Percentiles rank a stretch among this genome's conserved stretches.
Evolutionary conservation across 371 early-diverging fungal species (phyloP).

Genomic region (Phascolomyces articulosus): DNA sequence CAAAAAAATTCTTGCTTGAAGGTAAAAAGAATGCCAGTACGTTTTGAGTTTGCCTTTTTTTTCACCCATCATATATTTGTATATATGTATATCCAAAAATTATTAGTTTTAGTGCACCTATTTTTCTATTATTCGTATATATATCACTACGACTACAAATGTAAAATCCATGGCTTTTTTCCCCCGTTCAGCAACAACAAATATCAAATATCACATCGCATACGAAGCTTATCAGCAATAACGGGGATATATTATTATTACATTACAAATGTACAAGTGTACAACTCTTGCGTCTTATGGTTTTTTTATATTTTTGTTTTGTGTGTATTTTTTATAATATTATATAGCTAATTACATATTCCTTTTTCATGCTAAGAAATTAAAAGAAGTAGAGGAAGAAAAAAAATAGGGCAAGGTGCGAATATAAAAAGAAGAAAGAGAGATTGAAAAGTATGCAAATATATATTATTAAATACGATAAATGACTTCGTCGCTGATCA

Average conservation of each 20-base stretch:
- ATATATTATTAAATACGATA: constrained; percentile 58
- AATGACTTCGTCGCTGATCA: constrained; percentile 68
- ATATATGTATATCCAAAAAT: not conserved
- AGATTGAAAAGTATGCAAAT: constrained; percentile 4
- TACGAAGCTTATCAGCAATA: too few relatives aligned
- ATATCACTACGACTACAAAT: too few relatives aligned
- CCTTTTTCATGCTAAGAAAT: not conserved
- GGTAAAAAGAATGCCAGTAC: not conserved
- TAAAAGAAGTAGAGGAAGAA: not conserved
- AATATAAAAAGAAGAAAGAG: constrained; percentile 1
- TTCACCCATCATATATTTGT: not conserved
- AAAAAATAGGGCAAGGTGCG: too few relatives aligned
- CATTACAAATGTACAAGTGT: too few relatives aligned
- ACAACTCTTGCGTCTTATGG: too few relatives aligned
- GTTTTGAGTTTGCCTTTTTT: not conserved
- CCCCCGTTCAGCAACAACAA: too few relatives aligned
- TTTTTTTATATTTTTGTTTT: not conserved
- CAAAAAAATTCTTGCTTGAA: not conserved
- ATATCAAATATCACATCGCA: too few relatives aligned
- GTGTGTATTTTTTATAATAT: not conserved
- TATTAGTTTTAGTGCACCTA: not conserved
- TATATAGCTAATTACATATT: constrained; percentile 8
- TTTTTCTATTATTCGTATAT: too few relatives aligned
- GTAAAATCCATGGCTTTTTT: too few relatives aligned
- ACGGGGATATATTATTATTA: too few relatives aligned